Percentiles rank a stretch among this genome's conserved stretches.
Evolutionary conservation across 2,329 filamentous ascomycete genomes (phyloP).

Genomic region (Ophiostoma australiae): DNA sequence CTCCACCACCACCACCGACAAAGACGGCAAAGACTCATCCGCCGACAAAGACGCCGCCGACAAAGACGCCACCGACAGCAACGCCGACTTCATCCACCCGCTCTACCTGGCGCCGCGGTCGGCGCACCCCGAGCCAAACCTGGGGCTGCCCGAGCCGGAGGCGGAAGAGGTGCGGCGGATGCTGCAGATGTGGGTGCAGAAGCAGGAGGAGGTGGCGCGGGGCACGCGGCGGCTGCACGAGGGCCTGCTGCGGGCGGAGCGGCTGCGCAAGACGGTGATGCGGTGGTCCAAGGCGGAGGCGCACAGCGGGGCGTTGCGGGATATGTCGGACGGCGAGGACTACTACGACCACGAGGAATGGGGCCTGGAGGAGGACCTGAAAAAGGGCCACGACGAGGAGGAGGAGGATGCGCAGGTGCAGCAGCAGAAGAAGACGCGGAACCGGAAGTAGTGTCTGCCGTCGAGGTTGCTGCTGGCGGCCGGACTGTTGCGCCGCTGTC

Average conservation of each 20-base stretch:
- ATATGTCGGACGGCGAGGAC: constrained; percentile 84
- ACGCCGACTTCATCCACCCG: constrained; percentile 59
- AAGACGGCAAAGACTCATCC: not conserved
- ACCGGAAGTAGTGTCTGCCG: constrained; percentile 40
- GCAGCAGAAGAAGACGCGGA: constrained; percentile 58
- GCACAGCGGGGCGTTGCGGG: constrained; percentile 59
- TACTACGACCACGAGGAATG: constrained; percentile 83
- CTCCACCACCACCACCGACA: not conserved
- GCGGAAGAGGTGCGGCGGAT: constrained; percentile 73
- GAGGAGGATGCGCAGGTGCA: constrained; percentile 62
- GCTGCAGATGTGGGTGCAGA: constrained; percentile 73
- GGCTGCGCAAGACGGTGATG: constrained; percentile 65
- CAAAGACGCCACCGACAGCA: not conserved
- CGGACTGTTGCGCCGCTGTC: too few relatives aligned
- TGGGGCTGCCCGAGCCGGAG: constrained; percentile 66
- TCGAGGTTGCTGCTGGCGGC: too few relatives aligned
- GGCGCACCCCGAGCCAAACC: constrained; percentile 61
- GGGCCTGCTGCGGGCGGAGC: constrained; percentile 67
- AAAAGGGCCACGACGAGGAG: constrained; percentile 78
- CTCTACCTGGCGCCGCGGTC: constrained; percentile 63
- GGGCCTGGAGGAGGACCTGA: constrained; percentile 66
- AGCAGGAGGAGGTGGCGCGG: constrained; percentile 77
- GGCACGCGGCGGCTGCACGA: constrained; percentile 63
- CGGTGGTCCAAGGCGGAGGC: constrained; percentile 75
- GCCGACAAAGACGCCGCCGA: not conserved